Conservation (phyloP, 176 grass and related monocot species). For the Canna indica region DNA sequence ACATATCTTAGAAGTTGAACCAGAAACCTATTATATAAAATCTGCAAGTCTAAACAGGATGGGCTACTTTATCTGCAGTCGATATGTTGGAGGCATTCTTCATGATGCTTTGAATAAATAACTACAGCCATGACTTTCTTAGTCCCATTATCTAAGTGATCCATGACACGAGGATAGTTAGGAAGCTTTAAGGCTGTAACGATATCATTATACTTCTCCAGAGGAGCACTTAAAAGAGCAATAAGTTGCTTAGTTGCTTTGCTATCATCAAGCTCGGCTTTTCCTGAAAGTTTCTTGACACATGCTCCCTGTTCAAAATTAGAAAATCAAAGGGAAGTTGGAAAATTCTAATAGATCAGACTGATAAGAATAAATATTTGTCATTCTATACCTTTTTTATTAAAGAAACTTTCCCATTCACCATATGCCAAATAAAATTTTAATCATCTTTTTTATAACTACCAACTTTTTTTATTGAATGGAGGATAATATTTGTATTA, state of each 20-base stretch:
- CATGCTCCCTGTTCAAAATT: slow-evolving; percentile 74
- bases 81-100: slow-evolving; percentile 89
- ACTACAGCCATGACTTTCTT: slow-evolving; percentile 98
- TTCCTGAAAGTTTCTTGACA: slow-evolving; percentile 95
- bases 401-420: neutral
- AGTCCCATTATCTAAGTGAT: slow-evolving; percentile 89
- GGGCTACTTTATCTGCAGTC: slow-evolving; percentile 82
- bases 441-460: neutral
- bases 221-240: slow-evolving; percentile 90
- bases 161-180: slow-evolving; percentile 97
- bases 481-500: neutral
- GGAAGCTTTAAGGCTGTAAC: slow-evolving; percentile 94
- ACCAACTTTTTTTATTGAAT: neutral
- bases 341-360: slow-evolving; percentile 10
- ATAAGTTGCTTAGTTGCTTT: slow-evolving; percentile 96
- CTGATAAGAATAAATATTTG: neutral
- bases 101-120: slow-evolving; percentile 99
- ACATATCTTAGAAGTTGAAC: slow-evolving; percentile 9
- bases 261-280: slow-evolving; percentile 85
- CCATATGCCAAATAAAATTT: neutral
- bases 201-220: slow-evolving; percentile 97
- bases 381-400: neutral
- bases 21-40: slow-evolving; percentile 1
- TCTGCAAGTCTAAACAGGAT: slow-evolving; percentile 14
- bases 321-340: slow-evolving; percentile 16